Evolutionary conservation across 2,329 filamentous ascomycete species (phyloP), one percentile per base, ranked within the genome.

Genomic region (Pyrenophora seminiperda): DNA sequence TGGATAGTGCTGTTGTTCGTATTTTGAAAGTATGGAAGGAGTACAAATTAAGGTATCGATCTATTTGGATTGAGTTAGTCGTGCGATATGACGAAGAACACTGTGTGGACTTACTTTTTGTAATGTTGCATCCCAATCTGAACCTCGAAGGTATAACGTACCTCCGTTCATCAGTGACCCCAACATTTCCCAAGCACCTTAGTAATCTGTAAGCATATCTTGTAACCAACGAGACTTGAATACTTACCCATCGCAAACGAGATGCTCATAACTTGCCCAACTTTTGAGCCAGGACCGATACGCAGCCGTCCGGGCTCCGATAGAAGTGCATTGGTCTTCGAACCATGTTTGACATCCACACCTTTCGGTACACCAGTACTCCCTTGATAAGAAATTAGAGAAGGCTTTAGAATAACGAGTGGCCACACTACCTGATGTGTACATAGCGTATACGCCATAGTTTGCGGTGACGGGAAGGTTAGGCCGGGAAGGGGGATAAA

Each of bases 151-250:
- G 37, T 81, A 72, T 36, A 84, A 69, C 3, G 81, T 83, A 4
- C 82, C 82, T 15, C 82, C 82, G 39, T 84, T 84, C 68, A 81
- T 81, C 18, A 84, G 67, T 42, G 77, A 79, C 1, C 75, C 77
- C 7, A 85, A 75, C n/a, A 84, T 80, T 54, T 85, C 82, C 82
- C 83, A 85, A 10, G 82, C 81, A 17, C 80, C 82, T 83, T 32
- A 15, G 27, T 5, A 14, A 41, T 44, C 4, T 38, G 50, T 43
- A 38, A 43, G 44, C 29, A 39, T n/a, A 7, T 33, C 11, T 30
- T 38, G 47, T 15, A 31, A 20, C 14, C 38, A 27, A 4, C 9
- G 34, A 41, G 15, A 15, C 9, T n/a, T 1, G 31, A 7, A 33
- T 32, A 70, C 79, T 61, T 73, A 83, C 82, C 80, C 81, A 85